phyloP scores from a whole-genome alignment of 192 early-diverging fungal genomes.

The Ambispora gerdemannii region DNA sequence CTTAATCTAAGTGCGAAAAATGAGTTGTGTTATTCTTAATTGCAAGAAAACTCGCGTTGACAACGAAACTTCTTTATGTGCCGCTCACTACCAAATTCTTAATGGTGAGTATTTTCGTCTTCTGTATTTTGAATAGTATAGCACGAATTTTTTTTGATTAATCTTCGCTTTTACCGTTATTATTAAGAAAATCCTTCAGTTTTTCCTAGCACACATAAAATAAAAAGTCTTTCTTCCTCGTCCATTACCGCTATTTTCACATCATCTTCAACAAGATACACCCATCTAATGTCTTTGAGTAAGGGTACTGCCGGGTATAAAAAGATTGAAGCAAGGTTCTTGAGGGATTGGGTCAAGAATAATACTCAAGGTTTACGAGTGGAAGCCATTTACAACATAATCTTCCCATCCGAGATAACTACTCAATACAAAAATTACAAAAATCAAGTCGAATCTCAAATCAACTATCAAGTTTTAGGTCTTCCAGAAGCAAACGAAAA shows the following conservation, averaged over 20 bases:
- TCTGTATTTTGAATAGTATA: not conserved
- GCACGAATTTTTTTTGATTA: not conserved
- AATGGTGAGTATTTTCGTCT: not conserved
- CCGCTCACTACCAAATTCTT: not conserved
- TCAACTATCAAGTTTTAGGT: not conserved
- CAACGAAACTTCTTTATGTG: not conserved
- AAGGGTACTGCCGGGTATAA: not conserved
- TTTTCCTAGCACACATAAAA: not conserved
- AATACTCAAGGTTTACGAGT: slow-evolving; percentile 5
- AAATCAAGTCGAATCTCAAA: not conserved
- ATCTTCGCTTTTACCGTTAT: not conserved
- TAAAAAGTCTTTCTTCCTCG: not conserved
- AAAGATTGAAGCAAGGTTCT: not conserved
- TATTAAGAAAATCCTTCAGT: not conserved
- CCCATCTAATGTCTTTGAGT: not conserved
- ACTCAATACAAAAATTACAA: slow-evolving; percentile 8
- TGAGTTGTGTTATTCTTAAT: not conserved
- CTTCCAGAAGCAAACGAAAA: slow-evolving; percentile 11
- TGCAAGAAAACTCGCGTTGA: not conserved
- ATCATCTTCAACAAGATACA: not conserved
- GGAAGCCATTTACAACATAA: slow-evolving; percentile 10
- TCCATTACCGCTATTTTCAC: not conserved
- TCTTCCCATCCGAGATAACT: not conserved
- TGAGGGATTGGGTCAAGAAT: slow-evolving; percentile 13
- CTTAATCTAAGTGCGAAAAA: too few relatives aligned